phyloP scores from a whole-genome alignment of 495 filamentous ascomycete genomes.

The Astrothelium macrocarpum region DNA sequence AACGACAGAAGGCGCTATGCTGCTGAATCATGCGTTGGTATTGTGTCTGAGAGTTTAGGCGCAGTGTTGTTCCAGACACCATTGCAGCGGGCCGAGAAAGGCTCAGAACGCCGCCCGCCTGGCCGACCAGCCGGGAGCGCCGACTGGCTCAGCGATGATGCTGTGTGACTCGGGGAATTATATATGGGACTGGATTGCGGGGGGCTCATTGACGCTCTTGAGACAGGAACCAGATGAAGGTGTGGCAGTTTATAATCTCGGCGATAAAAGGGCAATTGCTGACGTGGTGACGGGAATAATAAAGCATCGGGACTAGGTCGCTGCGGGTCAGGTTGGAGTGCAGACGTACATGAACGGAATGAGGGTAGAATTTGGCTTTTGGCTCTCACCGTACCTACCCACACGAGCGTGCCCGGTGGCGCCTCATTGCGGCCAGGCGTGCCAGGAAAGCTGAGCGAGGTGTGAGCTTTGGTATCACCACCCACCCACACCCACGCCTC shows the following conservation, averaged over 20 bases:
- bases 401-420: neutral
- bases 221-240: neutral
- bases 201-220: neutral
- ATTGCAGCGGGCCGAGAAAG: constrained; percentile 4
- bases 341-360: neutral
- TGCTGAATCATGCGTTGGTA: too few species aligned
- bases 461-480: neutral
- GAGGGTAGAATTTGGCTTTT: too few species aligned
- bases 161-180: neutral
- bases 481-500: neutral
- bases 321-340: neutral
- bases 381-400: too few species aligned
- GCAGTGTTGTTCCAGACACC: too few species aligned
- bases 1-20: too few species aligned
- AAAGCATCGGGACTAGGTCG: neutral
- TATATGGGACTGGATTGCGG: constrained; percentile 3
- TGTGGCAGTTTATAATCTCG: neutral
- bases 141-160: neutral
- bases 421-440: neutral
- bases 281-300: neutral
- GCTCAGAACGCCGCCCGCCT: neutral
- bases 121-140: neutral
- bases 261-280: too few species aligned
- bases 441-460: constrained; percentile 2
- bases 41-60: too few species aligned